phyloP scores from a whole-genome alignment of 257 asterid species.

The Solanum okadae region DNA sequence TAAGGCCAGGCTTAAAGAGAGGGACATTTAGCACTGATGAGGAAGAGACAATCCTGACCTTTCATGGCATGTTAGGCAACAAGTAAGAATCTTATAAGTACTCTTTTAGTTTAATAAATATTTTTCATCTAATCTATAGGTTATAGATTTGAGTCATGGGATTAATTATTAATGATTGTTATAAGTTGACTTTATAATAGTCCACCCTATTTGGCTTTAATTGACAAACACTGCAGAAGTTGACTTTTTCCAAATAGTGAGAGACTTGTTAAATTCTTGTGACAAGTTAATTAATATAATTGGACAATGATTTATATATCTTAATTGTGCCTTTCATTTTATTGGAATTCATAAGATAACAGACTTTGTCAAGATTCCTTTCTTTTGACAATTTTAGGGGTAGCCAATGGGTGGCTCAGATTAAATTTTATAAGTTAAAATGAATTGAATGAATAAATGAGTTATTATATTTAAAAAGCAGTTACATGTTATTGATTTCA shows the following conservation, averaged over 20 bases:
- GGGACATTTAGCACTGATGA: neutral
- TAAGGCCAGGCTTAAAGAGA: constrained; percentile 3
- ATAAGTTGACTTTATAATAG: neutral
- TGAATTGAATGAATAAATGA: neutral
- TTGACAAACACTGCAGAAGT: neutral
- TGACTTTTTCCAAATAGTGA: neutral
- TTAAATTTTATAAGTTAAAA: neutral
- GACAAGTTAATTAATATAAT: neutral
- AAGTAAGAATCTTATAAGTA: neutral
- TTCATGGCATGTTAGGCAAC: constrained; percentile 5
- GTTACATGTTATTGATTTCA: no score
- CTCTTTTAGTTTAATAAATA: neutral
- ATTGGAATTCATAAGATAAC: neutral
- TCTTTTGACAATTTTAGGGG: neutral
- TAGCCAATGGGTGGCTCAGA: neutral
- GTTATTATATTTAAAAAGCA: neutral
- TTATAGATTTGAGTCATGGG: neutral
- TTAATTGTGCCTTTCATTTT: neutral
- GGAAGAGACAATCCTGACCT: neutral
- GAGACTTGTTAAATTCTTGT: neutral
- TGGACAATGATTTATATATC: neutral
- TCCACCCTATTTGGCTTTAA: neutral
- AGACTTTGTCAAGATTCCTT: neutral
- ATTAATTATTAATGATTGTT: neutral
- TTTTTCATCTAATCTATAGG: neutral